A percentile compares a stretch with the other conserved stretches of the same genome.
phyloP scores from a whole-genome alignment of 805 yeast species.

The Kodamaea leandrae region DNA sequence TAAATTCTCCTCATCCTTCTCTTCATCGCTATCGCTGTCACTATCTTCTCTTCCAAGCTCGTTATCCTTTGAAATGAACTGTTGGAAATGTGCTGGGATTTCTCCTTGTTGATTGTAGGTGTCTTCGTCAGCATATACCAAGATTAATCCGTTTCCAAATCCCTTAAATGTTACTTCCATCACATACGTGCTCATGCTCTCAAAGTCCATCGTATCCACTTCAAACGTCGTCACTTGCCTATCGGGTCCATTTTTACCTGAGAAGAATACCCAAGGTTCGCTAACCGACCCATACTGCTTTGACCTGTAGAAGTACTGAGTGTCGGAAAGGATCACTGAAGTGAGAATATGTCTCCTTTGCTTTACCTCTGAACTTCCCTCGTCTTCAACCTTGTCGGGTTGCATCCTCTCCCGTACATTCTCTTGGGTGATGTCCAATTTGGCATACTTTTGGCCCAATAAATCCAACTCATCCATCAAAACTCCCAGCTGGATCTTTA shows the following conservation, averaged over 20 bases:
- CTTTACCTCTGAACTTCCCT: background rate
- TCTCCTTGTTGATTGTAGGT: conserved; percentile 7
- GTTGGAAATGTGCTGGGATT: conserved; percentile 3
- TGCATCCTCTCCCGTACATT: conserved; percentile 4
- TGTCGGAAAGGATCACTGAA: conserved; percentile 32
- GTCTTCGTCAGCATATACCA: conserved; percentile 20
- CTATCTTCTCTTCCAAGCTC: conserved; percentile 2
- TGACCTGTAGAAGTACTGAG: conserved; percentile 27
- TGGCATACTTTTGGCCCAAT: conserved; percentile 16
- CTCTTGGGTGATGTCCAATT: conserved; percentile 16
- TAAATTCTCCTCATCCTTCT: background rate
- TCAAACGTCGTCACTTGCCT: conserved; percentile 17
- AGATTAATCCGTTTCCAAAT: conserved; percentile 13
- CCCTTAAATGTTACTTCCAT: conserved; percentile 13
- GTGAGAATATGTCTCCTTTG: conserved; percentile 15
- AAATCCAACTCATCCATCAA: conserved; percentile 20
- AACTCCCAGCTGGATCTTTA: conserved; percentile 15
- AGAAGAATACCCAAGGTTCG: conserved; percentile 24
- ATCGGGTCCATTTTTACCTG: conserved; percentile 10
- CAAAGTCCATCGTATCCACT: conserved; percentile 21
- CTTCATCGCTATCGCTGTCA: conserved; percentile 2
- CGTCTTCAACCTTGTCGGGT: background rate
- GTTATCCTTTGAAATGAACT: conserved; percentile 7
- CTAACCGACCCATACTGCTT: conserved; percentile 11
- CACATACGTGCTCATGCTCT: conserved; percentile 17